Conservation (phyloP, 2,329 filamentous ascomycete genomes). For the Aspergillus jensenii region DNA sequence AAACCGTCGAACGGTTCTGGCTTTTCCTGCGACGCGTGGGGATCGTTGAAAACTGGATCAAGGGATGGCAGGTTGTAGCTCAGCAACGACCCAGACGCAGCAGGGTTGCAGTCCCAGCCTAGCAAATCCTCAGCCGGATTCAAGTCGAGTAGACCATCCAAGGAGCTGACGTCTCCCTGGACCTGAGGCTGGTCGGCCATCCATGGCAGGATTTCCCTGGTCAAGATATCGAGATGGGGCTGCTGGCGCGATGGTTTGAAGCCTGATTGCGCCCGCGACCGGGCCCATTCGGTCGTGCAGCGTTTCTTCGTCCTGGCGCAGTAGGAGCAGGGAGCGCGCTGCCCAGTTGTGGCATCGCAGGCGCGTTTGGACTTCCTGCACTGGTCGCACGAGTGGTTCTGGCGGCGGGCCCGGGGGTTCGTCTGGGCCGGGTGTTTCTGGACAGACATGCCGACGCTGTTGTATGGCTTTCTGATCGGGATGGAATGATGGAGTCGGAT, state of each 20-base stretch:
- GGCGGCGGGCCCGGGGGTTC: not conserved
- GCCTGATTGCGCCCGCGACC: not conserved
- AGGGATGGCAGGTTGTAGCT: no score
- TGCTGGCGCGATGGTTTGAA: not conserved
- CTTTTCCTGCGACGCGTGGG: no score
- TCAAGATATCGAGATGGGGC: not conserved
- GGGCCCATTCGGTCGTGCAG: not conserved
- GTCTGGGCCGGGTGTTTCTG: not conserved
- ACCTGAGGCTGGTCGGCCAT: not conserved
- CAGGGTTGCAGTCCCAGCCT: no score
- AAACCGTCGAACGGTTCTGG: no score
- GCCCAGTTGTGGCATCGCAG: not conserved
- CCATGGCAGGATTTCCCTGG: not conserved
- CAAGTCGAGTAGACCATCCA: not conserved
- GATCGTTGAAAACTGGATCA: no score
- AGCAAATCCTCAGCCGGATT: no score
- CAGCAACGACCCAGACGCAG: no score
- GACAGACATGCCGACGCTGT: not conserved
- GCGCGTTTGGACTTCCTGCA: not conserved
- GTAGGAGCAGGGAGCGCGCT: not conserved
- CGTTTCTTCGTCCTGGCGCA: not conserved
- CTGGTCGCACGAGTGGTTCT: constrained; percentile 1
- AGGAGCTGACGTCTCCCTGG: not conserved
- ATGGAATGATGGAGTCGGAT: no score
- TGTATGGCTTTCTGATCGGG: no score